Evolutionary conservation across 1,139 yeast species (phyloP), one percentile per base, ranked within the genome.

Genomic region (Lodderomyces elongisporus): DNA sequence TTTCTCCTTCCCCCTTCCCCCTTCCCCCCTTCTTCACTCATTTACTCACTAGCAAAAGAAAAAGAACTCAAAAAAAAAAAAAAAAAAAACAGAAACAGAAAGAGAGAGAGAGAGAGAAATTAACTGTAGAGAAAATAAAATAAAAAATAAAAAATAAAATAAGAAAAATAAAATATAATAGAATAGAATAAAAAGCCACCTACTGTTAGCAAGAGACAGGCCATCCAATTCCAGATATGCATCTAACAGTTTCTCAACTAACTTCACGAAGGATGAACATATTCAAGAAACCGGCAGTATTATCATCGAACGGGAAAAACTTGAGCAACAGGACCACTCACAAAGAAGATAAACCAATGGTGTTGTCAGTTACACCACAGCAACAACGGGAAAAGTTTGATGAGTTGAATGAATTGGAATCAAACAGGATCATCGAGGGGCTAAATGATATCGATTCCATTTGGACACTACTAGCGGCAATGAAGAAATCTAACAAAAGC

Each of bases 381-480:
- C 35, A 36, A 27, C 48, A 42, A 34, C 44, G 43, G 16, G 37
- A 36, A 3, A 43, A 45, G 15, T 49, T 48, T 31, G 31, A 40
- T 26, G 37, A 37, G 14, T 37, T 47, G 13, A 46, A 45, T 32
- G 40, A 36, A 20, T 17, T 44, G n/a, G 54, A 49, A 35, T 37
- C 50, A 14, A 41, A 37, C 14, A 39, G 52, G 27, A 41, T 49
- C 20, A 31, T 39, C n/a, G 50, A 47, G 18, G 54, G 48, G 4
- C 32, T 48, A 5, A 36, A 35, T 14, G 33, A 37, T 26, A 16
- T 29, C n/a, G 37, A 36, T 7, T 44, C 58, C 2, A 40, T 36
- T 5, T 59, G 63, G 62, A 35, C 58, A 10, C 38, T 56, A 10
- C 35, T 38, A 14, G 47, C 44, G 3, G 65, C 60, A 6, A 39